phyloP scores from a whole-genome alignment of 2,329 filamentous ascomycete genomes.

The Fonsecaea nubica region DNA sequence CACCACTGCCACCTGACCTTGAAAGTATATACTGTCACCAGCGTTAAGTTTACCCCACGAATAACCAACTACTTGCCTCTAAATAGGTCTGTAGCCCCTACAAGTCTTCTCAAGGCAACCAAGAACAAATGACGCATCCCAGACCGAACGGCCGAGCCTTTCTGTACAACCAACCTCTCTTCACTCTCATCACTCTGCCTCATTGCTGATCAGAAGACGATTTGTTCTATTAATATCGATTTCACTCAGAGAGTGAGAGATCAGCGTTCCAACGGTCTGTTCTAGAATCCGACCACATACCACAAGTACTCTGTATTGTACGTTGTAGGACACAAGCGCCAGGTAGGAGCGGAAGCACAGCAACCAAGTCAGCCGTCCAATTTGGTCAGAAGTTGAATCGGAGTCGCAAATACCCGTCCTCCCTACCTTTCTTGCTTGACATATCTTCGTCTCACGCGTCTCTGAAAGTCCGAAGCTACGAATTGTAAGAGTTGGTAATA shows the following conservation, averaged over 20 bases:
- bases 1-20: no score
- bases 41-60: neutral
- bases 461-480: neutral
- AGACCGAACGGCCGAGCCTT: no score
- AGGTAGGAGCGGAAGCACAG: neutral
- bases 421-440: neutral
- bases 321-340: neutral
- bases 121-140: neutral
- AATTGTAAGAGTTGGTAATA: no score
- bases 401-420: neutral
- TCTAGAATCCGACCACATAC: neutral
- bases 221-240: slow-evolving; percentile 1
- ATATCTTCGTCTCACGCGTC: neutral
- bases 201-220: neutral
- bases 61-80: no score
- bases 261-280: neutral
- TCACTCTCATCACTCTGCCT: neutral
- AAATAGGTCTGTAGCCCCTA: no score
- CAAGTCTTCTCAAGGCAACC: neutral
- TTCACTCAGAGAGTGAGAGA: neutral
- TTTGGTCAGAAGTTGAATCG: neutral
- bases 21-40: no score
- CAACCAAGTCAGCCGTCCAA: neutral
- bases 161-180: neutral
- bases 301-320: no score